Evolutionary conservation across 2,329 filamentous ascomycete species (phyloP).

Genomic region (Waltergamsia citrina): DNA sequence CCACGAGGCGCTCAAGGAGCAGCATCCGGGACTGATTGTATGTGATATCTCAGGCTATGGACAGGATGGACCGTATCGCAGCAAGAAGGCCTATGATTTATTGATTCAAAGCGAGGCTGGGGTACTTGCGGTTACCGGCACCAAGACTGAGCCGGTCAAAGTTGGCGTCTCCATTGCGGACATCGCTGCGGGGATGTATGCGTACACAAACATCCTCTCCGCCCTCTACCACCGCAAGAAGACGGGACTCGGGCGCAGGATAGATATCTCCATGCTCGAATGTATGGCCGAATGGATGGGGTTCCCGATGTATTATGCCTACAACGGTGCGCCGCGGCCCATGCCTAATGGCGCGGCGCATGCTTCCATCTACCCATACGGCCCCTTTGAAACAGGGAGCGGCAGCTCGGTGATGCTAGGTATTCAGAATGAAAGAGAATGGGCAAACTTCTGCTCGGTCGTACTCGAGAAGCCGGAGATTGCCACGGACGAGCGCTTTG

Average conservation of each 20-base stretch:
- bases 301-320: slow-evolving; percentile 45
- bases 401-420: slow-evolving; percentile 43
- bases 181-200: slow-evolving; percentile 42
- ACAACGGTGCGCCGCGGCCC: slow-evolving; percentile 30
- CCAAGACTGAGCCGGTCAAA: slow-evolving; percentile 31
- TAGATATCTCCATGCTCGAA: slow-evolving; percentile 50
- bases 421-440: slow-evolving; percentile 49
- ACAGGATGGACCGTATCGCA: slow-evolving; percentile 36
- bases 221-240: slow-evolving; percentile 37
- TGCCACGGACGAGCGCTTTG: slow-evolving; percentile 34
- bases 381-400: slow-evolving; percentile 39
- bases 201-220: slow-evolving; percentile 39
- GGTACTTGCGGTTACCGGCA: slow-evolving; percentile 40
- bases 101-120: slow-evolving; percentile 45
- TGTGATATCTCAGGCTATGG: slow-evolving; percentile 47
- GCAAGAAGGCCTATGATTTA: slow-evolving; percentile 47
- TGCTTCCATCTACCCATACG: slow-evolving; percentile 46
- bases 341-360: slow-evolving; percentile 39
- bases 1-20: slow-evolving; percentile 27
- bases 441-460: slow-evolving; percentile 34
- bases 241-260: slow-evolving; percentile 34
- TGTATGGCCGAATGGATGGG: slow-evolving; percentile 50
- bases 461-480: slow-evolving; percentile 33
- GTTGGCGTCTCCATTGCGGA: slow-evolving; percentile 46
- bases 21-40: slow-evolving; percentile 36